phyloP scores from a whole-genome alignment of 2,329 filamentous ascomycete genomes.

The Juglanconis oblonga region DNA sequence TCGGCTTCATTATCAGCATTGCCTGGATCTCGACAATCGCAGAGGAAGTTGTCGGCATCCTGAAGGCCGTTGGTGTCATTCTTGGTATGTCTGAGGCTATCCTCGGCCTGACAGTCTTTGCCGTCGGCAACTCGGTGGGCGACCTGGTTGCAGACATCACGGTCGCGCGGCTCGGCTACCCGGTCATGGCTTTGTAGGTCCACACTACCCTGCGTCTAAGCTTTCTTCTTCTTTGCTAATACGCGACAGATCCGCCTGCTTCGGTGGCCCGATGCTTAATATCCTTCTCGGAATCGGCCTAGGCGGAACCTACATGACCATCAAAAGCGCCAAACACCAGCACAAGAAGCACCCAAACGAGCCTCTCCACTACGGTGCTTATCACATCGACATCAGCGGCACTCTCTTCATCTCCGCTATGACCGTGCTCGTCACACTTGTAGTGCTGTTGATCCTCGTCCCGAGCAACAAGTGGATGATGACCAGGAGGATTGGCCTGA shows the following conservation, averaged over 20 bases:
- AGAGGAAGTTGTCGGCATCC: conserved; percentile 88
- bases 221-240: conserved; percentile 22
- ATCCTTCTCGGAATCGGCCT: conserved; percentile 94
- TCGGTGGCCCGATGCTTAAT: conserved; percentile 98
- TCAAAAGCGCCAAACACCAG: conserved; percentile 63
- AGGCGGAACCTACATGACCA: conserved; percentile 82
- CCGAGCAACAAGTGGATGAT: conserved; percentile 85
- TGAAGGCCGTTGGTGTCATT: conserved; percentile 91
- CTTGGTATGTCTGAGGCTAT: conserved; percentile 92
- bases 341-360: conserved; percentile 65
- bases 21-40: conserved; percentile 97
- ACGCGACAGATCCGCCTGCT: conserved; percentile 70
- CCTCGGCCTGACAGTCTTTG: conserved; percentile 91
- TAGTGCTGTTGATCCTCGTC: conserved; percentile 75
- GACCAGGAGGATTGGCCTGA: conserved; percentile 77
- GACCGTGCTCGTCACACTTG: conserved; percentile 77
- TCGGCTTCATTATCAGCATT: conserved; percentile 88
- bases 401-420: conserved; percentile 82
- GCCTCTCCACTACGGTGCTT: conserved; percentile 68
- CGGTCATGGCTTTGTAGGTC: conserved; percentile 82
- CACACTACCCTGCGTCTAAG: neutral
- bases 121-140: conserved; percentile 90
- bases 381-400: conserved; percentile 78
- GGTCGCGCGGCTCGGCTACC: conserved; percentile 87
- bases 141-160: conserved; percentile 95